Evolutionary conservation across 1,284 basidiomycete species (phyloP).

Genomic region (Volvariella surrecta): DNA sequence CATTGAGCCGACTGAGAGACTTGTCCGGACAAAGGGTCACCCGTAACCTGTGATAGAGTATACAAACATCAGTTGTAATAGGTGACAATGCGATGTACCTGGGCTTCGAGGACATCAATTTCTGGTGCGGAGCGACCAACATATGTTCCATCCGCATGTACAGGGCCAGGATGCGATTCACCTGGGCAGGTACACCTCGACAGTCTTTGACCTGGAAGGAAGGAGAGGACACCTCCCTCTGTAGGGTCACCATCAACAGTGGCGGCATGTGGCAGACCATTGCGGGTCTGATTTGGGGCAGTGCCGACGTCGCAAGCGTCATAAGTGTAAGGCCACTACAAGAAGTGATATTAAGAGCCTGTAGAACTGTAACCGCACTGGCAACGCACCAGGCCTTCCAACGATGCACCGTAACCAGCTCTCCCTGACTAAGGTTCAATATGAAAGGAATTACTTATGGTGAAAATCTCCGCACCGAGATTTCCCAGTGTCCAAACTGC

Average conservation of each 20-base stretch:
- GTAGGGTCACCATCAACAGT: constrained; percentile 38
- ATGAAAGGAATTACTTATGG: constrained; percentile 12
- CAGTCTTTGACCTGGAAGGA: constrained; percentile 72
- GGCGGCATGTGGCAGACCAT: constrained; percentile 30
- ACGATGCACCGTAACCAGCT: constrained; percentile 39
- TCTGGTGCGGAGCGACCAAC: constrained; percentile 74
- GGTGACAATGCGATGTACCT: constrained; percentile 20
- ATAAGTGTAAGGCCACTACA: constrained; percentile 72
- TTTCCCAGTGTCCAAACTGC: constrained; percentile 73
- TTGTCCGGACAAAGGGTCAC: constrained; percentile 31
- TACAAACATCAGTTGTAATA: constrained; percentile 4
- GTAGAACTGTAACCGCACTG: constrained; percentile 1
- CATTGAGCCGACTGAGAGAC: constrained; percentile 68
- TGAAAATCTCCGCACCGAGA: constrained; percentile 24
- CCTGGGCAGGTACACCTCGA: constrained; percentile 75
- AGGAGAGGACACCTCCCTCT: constrained; percentile 38
- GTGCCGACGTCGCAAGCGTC: constrained; percentile 71
- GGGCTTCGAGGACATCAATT: constrained; percentile 76
- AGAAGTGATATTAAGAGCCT: constrained; percentile 4
- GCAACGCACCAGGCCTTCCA: constrained; percentile 36
- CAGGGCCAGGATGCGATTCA: constrained; percentile 73
- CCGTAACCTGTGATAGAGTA: constrained; percentile 16
- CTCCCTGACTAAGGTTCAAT: constrained; percentile 32
- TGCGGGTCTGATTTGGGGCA: constrained; percentile 48
- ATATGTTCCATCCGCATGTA: constrained; percentile 49